Conservation (phyloP, 1,284 basidiomycete genomes). For the Trichosporon coremiiforme region DNA sequence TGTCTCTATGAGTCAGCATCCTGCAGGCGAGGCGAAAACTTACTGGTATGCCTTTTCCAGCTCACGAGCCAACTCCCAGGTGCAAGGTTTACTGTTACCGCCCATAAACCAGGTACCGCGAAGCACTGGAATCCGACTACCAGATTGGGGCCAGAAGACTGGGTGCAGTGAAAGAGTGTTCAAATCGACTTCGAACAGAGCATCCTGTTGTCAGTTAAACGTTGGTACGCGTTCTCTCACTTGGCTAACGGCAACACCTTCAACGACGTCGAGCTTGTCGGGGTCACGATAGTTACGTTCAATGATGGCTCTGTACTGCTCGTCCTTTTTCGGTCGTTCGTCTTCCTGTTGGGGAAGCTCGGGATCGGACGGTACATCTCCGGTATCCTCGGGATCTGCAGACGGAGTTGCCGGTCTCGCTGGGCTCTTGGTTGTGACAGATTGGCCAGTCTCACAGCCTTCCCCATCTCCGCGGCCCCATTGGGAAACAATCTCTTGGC, state of each 20-base stretch:
- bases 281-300: conserved; percentile 41
- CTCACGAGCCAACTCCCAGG: conserved; percentile 59
- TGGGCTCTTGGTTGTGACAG: neutral
- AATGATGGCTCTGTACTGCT: conserved; percentile 43
- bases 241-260: conserved; percentile 55
- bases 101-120: conserved; percentile 60
- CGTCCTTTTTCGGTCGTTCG: conserved; percentile 15
- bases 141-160: conserved; percentile 61
- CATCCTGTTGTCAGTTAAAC: conserved; percentile 45
- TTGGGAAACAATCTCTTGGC: conserved; percentile 26
- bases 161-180: conserved; percentile 56
- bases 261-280: conserved; percentile 45
- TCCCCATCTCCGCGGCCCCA: conserved; percentile 47
- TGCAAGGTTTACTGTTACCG: conserved; percentile 58
- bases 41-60: conserved; percentile 60
- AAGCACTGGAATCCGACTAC: conserved; percentile 58
- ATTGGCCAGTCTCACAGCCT: conserved; percentile 20
- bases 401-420: neutral
- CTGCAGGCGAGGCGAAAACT: conserved; percentile 18
- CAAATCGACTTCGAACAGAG: conserved; percentile 55
- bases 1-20: conserved; percentile 38
- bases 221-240: conserved; percentile 34
- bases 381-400: neutral
- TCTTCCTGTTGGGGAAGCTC: neutral
- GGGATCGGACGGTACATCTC: neutral